Conservation (phyloP, 129 eudicot species). For the Ambrosia trifida region DNA sequence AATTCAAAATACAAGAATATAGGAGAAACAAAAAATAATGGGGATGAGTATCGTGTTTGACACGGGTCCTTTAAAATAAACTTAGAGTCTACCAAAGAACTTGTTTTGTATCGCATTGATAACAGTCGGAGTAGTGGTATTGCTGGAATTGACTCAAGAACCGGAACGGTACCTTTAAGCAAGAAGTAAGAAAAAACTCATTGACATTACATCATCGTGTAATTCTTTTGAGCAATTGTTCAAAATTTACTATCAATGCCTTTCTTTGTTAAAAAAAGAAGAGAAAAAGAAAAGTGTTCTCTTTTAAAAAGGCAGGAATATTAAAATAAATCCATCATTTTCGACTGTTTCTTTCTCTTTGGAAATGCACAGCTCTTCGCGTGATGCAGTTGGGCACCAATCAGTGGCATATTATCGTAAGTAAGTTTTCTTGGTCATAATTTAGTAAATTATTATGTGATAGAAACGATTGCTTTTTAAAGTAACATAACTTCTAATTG, state of each 20-base stretch:
- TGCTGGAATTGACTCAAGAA: too few relatives aligned
- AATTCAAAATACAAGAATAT: too few relatives aligned
- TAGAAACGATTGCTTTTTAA: slow-evolving; percentile 36
- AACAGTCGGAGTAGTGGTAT: too few relatives aligned
- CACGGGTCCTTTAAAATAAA: too few relatives aligned
- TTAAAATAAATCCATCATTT: slow-evolving; percentile 26
- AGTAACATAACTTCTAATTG: slow-evolving; percentile 25
- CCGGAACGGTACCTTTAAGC: too few relatives aligned
- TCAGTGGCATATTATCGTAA: slow-evolving; percentile 45
- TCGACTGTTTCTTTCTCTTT: slow-evolving; percentile 37
- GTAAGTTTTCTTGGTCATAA: slow-evolving; percentile 41
- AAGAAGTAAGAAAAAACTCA: too few relatives aligned
- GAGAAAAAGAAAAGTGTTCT: background rate
- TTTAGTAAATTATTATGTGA: slow-evolving; percentile 31
- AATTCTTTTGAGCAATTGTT: slow-evolving; percentile 15
- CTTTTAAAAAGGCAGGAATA: slow-evolving; percentile 29
- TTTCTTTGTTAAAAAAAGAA: background rate
- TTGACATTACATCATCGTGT: too few relatives aligned
- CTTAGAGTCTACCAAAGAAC: too few relatives aligned
- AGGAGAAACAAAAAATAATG: too few relatives aligned
- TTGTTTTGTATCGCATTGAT: too few relatives aligned
- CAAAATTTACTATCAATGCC: slow-evolving; percentile 15
- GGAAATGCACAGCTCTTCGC: slow-evolving; percentile 24
- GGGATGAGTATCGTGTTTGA: too few relatives aligned
- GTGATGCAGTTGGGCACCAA: slow-evolving; percentile 47